Conservation (phyloP, 768 basidiomycete species). For the Termitomyces sp. region DNA sequence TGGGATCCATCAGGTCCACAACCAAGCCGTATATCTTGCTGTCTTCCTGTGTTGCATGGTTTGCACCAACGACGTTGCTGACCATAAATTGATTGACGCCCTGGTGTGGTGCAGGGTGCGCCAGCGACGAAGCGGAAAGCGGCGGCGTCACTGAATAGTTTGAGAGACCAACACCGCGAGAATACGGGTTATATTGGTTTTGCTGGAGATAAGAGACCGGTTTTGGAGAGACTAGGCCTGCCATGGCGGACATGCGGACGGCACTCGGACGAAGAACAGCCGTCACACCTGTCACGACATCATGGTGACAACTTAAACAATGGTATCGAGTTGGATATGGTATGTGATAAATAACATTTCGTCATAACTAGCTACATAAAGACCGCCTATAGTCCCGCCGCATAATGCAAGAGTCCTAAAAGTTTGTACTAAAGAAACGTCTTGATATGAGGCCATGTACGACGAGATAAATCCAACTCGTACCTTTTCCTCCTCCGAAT, state of each 20-base stretch:
- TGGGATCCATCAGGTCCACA: conserved; percentile 78
- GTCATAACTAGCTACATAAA: conserved; percentile 4
- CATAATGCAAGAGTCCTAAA: conserved; percentile 39
- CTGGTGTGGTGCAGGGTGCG: conserved; percentile 53
- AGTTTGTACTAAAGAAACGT: conserved; percentile 33
- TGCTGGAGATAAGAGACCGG: conserved; percentile 63
- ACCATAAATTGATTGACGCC: conserved; percentile 33
- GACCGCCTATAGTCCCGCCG: conserved; percentile 29
- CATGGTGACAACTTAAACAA: neutral
- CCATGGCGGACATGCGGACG: conserved; percentile 34
- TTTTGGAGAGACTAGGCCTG: conserved; percentile 58
- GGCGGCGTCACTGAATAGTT: conserved; percentile 63
- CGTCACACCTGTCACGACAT: conserved; percentile 13
- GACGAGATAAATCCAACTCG: neutral
- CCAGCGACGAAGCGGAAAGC: conserved; percentile 43
- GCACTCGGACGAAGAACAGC: conserved; percentile 4
- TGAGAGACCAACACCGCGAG: conserved; percentile 41
- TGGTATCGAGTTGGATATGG: conserved; percentile 2
- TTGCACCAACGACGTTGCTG: conserved; percentile 19
- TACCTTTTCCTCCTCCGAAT: conserved; percentile 61
- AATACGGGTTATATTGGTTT: conserved; percentile 56
- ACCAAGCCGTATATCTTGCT: conserved; percentile 87
- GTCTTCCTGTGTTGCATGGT: conserved; percentile 42
- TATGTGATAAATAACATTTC: neutral
- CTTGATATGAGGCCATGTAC: neutral